A percentile compares a stretch with the other conserved stretches of the same genome.
Conservation (phyloP, 108 stramenopile species). For the Epithemia pelagica region DNA sequence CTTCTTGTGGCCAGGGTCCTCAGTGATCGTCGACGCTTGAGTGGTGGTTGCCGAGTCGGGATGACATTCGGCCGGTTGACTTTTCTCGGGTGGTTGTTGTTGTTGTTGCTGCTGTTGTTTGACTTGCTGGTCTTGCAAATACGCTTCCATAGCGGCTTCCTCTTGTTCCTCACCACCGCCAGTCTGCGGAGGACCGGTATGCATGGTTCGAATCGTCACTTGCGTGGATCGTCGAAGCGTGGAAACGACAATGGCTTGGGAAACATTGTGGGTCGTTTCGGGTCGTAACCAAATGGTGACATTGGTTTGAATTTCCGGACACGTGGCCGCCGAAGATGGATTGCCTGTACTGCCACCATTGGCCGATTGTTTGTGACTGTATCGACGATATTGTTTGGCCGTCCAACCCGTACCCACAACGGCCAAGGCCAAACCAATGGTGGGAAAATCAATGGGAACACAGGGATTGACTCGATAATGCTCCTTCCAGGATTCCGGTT, state of each 20-base stretch:
- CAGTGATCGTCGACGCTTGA: conserved; percentile 1
- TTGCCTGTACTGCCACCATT: neutral
- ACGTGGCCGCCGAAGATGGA: neutral
- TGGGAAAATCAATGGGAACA: conserved; percentile 69
- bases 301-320: neutral
- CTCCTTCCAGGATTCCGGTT: conserved; percentile 54
- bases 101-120: neutral
- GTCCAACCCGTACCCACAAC: neutral
- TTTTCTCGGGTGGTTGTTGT: neutral
- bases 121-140: neutral
- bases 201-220: conserved; percentile 53
- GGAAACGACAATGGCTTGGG: conserved; percentile 40
- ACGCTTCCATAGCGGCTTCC: neutral
- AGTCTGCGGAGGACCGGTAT: neutral
- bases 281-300: conserved; percentile 33
- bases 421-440: conserved; percentile 41
- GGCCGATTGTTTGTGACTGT: conserved; percentile 12
- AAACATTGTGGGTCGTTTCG: conserved; percentile 36
- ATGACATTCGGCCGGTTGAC: neutral
- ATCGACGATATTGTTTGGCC: neutral
- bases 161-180: conserved; percentile 17
- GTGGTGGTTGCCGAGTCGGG: neutral
- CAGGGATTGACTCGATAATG: conserved; percentile 60
- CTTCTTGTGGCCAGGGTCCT: neutral
- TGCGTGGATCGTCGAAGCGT: conserved; percentile 11